Percentiles rank a stretch among this genome's conserved stretches.
Conservation (phyloP, 768 basidiomycete species). For the Calocybe indica region DNA sequence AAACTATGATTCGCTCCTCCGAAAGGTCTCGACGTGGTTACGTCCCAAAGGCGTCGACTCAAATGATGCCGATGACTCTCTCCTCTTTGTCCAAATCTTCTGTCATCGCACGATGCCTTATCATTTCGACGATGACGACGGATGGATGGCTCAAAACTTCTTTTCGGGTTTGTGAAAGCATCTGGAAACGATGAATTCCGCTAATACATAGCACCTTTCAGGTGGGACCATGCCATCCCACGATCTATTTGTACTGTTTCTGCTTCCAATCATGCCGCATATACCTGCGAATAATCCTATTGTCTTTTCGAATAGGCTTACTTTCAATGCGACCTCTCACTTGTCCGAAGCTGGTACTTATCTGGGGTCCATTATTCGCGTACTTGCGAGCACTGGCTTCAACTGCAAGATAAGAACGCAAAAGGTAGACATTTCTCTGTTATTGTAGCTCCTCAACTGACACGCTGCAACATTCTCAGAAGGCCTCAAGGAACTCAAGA, state of each 20-base stretch:
- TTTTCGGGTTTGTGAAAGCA: slow-evolving; percentile 41
- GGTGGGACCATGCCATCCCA: slow-evolving; percentile 73
- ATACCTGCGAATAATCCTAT: not conserved
- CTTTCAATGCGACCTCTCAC: slow-evolving; percentile 58
- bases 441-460: not conserved
- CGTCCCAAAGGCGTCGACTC: slow-evolving; percentile 25
- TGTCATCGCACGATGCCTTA: slow-evolving; percentile 60
- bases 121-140: slow-evolving; percentile 62
- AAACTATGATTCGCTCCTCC: slow-evolving; percentile 57
- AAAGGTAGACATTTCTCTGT: slow-evolving; percentile 20
- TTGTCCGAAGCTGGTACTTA: slow-evolving; percentile 56
- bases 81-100: slow-evolving; percentile 69
- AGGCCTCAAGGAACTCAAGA: slow-evolving; percentile 42
- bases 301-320: slow-evolving; percentile 32
- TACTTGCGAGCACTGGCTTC: slow-evolving; percentile 63
- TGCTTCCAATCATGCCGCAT: not conserved
- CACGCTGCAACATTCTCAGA: slow-evolving; percentile 13
- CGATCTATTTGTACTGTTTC: slow-evolving; percentile 42
- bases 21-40: slow-evolving; percentile 62
- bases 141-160: slow-evolving; percentile 74
- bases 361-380: slow-evolving; percentile 59
- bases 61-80: slow-evolving; percentile 29
- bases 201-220: slow-evolving; percentile 9
- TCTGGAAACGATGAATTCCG: not conserved
- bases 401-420: slow-evolving; percentile 47